Conservation (phyloP, 495 filamentous ascomycete species). For the Neurospora discreta region DNA sequence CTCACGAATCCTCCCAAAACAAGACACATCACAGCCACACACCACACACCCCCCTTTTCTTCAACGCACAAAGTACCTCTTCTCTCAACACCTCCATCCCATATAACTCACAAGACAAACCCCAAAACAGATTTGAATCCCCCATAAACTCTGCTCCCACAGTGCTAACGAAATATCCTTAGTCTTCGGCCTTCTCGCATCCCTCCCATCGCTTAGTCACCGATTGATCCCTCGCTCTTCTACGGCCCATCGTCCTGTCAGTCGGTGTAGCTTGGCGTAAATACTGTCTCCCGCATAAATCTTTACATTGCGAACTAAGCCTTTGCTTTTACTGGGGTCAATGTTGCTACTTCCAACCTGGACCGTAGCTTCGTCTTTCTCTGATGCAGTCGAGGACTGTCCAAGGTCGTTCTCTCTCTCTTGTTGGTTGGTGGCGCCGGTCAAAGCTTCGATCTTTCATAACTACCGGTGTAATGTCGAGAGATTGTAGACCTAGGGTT, state of each 20-base stretch:
- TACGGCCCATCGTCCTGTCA: constrained; percentile 58
- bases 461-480: too few relatives aligned
- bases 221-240: constrained; percentile 76
- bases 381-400: not conserved
- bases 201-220: constrained; percentile 60
- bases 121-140: constrained; percentile 68
- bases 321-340: constrained; percentile 20
- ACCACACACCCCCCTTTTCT: too few relatives aligned
- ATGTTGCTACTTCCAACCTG: not conserved
- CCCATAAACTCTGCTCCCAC: constrained; percentile 52
- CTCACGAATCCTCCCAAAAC: not conserved
- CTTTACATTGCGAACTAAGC: constrained; percentile 49
- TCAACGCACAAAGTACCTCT: constrained; percentile 38
- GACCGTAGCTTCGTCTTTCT: not conserved
- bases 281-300: constrained; percentile 50
- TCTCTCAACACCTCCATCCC: constrained; percentile 41
- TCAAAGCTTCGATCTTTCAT: not conserved
- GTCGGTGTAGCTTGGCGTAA: constrained; percentile 57
- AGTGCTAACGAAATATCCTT: constrained; percentile 59
- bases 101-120: constrained; percentile 41
- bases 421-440: not conserved
- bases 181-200: constrained; percentile 53
- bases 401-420: not conserved
- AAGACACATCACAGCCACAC: too few relatives aligned
- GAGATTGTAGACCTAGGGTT: too few relatives aligned